Percentiles rank a stretch among this genome's conserved stretches.
Evolutionary conservation across 108 stramenopile species (phyloP).

Genomic region (Nitzschia inconspicua): DNA sequence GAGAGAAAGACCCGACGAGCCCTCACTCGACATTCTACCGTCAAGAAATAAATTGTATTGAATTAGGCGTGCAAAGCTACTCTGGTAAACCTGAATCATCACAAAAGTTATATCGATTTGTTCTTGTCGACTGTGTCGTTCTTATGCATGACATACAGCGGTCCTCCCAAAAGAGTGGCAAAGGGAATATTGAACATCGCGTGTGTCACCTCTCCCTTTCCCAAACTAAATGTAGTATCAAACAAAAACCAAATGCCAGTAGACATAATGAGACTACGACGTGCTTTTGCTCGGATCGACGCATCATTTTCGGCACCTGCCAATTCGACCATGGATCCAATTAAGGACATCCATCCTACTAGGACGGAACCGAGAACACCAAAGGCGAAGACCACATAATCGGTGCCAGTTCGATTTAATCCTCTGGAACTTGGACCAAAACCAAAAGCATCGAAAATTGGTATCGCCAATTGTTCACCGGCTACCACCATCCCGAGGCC

Average conservation of each 20-base stretch:
- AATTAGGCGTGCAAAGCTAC: no score
- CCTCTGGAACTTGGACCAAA: neutral
- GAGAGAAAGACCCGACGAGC: slow-evolving; percentile 50
- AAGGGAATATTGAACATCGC: slow-evolving; percentile 5
- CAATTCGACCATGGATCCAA: neutral
- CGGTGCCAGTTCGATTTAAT: neutral
- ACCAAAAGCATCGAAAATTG: slow-evolving; percentile 3
- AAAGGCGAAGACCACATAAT: neutral
- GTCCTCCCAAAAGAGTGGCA: neutral
- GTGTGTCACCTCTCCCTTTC: neutral
- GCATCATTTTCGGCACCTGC: neutral
- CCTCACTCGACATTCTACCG: no score
- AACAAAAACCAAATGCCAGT: slow-evolving; percentile 1
- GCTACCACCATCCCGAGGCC: neutral
- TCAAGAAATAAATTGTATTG: slow-evolving; percentile 7
- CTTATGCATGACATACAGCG: neutral
- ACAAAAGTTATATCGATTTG: no score
- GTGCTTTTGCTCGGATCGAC: neutral
- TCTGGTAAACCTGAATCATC: no score
- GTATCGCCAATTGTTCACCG: neutral
- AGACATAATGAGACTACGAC: neutral
- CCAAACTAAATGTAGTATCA: slow-evolving; percentile 1
- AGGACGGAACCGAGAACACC: slow-evolving; percentile 1
- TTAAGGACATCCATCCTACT: neutral
- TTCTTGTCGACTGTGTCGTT: neutral